A percentile compares a stretch with the other conserved stretches of the same genome.
Conservation (phyloP, 768 basidiomycete species). For the Suillus americanus region DNA sequence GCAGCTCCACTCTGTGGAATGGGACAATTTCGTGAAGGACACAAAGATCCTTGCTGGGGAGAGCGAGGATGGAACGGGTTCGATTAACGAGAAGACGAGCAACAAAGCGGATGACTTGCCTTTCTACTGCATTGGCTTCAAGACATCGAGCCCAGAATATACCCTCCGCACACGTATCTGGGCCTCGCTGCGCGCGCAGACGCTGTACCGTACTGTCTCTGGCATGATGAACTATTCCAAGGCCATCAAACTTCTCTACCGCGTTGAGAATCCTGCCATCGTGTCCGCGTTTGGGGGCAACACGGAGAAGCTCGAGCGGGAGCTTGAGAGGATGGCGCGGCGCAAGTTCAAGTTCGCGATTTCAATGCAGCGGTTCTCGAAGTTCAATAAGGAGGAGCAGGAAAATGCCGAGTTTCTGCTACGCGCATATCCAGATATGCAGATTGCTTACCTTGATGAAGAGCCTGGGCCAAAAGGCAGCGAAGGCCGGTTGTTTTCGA, state of each 20-base stretch:
- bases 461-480: constrained; percentile 87
- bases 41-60: constrained; percentile 99
- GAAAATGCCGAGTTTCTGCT: constrained; percentile 98
- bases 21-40: constrained; percentile 99
- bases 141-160: constrained; percentile 97
- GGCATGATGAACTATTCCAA: constrained; percentile 99
- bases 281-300: constrained; percentile 96
- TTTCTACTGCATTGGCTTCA: constrained; percentile 99
- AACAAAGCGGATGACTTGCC: constrained; percentile 89
- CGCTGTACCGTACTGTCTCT: constrained; percentile 96
- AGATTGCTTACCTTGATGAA: constrained; percentile 98
- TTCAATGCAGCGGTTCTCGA: constrained; percentile 98
- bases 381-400: constrained; percentile 98
- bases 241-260: constrained; percentile 97
- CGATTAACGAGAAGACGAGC: constrained; percentile 66
- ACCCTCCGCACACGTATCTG: constrained; percentile 98
- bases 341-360: constrained; percentile 98
- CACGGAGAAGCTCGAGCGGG: constrained; percentile 93
- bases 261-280: constrained; percentile 97
- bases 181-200: constrained; percentile 98
- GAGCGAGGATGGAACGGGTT: constrained; percentile 53
- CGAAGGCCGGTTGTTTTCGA: constrained; percentile 88
- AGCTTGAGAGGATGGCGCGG: constrained; percentile 94
- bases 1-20: constrained; percentile 96
- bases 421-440: constrained; percentile 96